phyloP scores from a whole-genome alignment of 1,284 basidiomycete species.

The Fistulinella cinereoalba region DNA sequence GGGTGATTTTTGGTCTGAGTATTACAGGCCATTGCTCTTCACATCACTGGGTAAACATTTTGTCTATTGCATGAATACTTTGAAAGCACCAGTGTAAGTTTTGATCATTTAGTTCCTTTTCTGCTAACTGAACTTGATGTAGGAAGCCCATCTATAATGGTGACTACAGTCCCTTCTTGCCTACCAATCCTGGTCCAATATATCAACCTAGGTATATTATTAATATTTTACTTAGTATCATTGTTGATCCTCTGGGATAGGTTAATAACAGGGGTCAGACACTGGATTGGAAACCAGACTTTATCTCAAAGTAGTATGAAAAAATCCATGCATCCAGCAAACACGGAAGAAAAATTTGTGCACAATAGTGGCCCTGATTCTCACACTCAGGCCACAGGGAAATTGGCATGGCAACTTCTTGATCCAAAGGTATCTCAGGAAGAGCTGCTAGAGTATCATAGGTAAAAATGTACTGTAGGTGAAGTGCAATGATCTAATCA shows the following conservation, averaged over 20 bases:
- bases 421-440: slow-evolving; percentile 62
- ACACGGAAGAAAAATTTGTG: slow-evolving; percentile 30
- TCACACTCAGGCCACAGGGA: slow-evolving; percentile 61
- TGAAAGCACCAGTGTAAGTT: slow-evolving; percentile 74
- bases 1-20: slow-evolving; percentile 85
- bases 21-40: slow-evolving; percentile 85
- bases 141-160: slow-evolving; percentile 69
- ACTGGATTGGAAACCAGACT: slow-evolving; percentile 62
- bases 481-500: slow-evolving; percentile 2
- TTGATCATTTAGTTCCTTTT: not conserved
- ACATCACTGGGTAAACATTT: slow-evolving; percentile 82
- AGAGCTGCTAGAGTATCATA: slow-evolving; percentile 78
- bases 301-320: slow-evolving; percentile 33
- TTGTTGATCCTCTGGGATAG: slow-evolving; percentile 33
- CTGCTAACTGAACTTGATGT: slow-evolving; percentile 2
- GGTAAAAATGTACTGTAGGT: slow-evolving; percentile 40
- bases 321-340: slow-evolving; percentile 26
- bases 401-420: slow-evolving; percentile 60
- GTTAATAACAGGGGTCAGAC: slow-evolving; percentile 69
- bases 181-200: slow-evolving; percentile 42
- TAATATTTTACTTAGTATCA: not conserved
- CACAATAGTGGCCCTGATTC: slow-evolving; percentile 15
- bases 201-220: slow-evolving; percentile 28
- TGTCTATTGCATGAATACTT: slow-evolving; percentile 83
- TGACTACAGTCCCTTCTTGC: slow-evolving; percentile 71